Percentiles rank a stretch among this genome's conserved stretches.
phyloP scores from a whole-genome alignment of 2,329 filamentous ascomycete genomes.

The Trichoderma pleuroti region DNA sequence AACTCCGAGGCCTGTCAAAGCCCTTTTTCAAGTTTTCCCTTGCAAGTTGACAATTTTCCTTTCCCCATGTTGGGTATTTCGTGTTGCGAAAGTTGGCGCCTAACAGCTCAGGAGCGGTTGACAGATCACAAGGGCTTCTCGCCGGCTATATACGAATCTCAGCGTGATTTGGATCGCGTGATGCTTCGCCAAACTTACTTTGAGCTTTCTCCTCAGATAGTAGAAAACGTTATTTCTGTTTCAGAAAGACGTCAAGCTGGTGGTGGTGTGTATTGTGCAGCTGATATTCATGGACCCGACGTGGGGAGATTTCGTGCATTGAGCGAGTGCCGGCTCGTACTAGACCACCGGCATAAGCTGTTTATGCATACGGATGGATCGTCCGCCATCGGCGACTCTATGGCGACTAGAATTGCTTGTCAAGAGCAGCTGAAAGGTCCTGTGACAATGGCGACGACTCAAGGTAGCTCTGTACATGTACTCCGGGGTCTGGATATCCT shows the following conservation, averaged over 20 bases:
- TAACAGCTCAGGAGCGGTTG: background rate
- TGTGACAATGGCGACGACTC: background rate
- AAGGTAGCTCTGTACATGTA: background rate
- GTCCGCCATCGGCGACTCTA: background rate
- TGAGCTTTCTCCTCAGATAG: background rate
- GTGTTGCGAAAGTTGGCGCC: background rate
- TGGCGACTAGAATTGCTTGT: background rate
- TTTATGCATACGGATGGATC: slow-evolving; percentile 6
- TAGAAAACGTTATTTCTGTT: background rate
- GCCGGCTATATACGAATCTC: background rate
- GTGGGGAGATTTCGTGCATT: slow-evolving; percentile 11
- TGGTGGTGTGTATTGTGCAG: background rate
- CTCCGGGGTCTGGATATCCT: slow-evolving; percentile 8
- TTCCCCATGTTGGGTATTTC: background rate
- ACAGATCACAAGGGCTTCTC: background rate
- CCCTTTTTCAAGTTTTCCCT: background rate
- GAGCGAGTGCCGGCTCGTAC: slow-evolving; percentile 10
- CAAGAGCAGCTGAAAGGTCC: background rate
- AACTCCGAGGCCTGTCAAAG: background rate
- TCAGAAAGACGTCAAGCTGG: background rate
- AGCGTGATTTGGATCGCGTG: background rate
- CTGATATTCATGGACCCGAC: background rate
- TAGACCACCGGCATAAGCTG: background rate
- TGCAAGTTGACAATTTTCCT: background rate
- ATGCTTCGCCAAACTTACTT: background rate